Percentiles rank a stretch among this genome's conserved stretches.
Evolutionary conservation across 495 filamentous ascomycete species (phyloP).

Genomic region (Lasiosphaeria hispida): DNA sequence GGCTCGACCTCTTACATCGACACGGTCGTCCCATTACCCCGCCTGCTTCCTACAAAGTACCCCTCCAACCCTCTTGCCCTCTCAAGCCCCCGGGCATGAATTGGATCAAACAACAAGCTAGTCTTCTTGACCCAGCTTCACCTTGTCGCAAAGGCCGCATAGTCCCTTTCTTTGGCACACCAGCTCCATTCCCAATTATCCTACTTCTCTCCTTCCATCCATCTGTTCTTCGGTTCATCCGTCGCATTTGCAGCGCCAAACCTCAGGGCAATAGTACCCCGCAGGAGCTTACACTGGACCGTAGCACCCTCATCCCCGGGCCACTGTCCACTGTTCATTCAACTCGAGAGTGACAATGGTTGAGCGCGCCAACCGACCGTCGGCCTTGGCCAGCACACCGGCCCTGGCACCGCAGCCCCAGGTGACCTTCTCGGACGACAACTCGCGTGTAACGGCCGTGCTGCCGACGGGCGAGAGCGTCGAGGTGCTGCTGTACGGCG

Average conservation of each 20-base stretch:
- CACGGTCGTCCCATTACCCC: conserved; percentile 11
- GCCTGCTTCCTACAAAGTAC: background rate
- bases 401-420: conserved; percentile 62
- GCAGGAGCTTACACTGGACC: too few relatives aligned
- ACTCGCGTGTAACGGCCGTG: conserved; percentile 63
- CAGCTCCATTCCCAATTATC: background rate
- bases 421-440: conserved; percentile 64
- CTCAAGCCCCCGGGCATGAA: conserved; percentile 10
- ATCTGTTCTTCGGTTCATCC: background rate
- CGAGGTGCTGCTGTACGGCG: conserved; percentile 82
- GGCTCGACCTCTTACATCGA: background rate
- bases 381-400: conserved; percentile 68
- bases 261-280: too few relatives aligned
- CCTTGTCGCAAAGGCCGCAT: background rate
- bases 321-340: background rate
- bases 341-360: conserved; percentile 54
- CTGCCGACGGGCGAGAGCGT: conserved; percentile 84
- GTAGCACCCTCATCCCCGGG: too few relatives aligned
- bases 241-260: too few relatives aligned
- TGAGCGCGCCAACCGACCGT: conserved; percentile 79
- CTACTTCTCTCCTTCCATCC: background rate
- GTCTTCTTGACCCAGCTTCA: conserved; percentile 2
- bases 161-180: too few relatives aligned
- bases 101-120: conserved; percentile 13
- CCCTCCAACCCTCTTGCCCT: background rate